phyloP scores from a whole-genome alignment of 192 early-diverging fungal species.

The Backusella tarrabulga region DNA sequence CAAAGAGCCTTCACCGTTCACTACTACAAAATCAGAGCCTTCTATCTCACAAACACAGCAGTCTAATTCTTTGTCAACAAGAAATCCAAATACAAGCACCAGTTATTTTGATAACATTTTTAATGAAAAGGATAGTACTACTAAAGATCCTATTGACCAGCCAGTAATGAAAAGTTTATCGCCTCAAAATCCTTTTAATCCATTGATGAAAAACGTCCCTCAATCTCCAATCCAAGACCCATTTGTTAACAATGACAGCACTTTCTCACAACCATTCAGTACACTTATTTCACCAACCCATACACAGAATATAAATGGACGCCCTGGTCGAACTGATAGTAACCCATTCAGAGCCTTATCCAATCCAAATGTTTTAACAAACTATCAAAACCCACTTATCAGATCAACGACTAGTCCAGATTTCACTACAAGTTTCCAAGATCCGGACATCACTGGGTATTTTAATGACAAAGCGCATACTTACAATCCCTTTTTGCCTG shows the following conservation, averaged over 20 bases:
- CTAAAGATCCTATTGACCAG: background rate
- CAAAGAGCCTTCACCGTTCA: background rate
- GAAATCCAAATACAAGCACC: background rate
- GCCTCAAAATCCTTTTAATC: background rate
- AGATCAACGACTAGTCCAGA: background rate
- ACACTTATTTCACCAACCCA: background rate
- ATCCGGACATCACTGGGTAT: background rate
- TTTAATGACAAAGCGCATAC: background rate
- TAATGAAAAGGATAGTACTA: background rate
- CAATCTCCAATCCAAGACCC: background rate
- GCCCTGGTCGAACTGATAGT: background rate
- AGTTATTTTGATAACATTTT: background rate
- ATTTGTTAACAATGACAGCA: background rate
- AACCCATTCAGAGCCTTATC: background rate
- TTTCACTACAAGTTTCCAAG: background rate
- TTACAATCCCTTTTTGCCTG: background rate
- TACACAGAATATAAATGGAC: background rate
- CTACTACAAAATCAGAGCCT: background rate
- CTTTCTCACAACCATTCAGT: background rate
- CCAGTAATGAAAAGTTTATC: background rate
- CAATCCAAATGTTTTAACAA: background rate
- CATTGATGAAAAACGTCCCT: background rate
- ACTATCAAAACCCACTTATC: background rate
- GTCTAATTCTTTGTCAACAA: background rate
- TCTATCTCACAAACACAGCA: background rate